These are phyloP conservation scores for Aspergillus clavatus DNA, from an alignment of 2,329 filamentous ascomycete species.

Conservation along the genomic window DNA sequence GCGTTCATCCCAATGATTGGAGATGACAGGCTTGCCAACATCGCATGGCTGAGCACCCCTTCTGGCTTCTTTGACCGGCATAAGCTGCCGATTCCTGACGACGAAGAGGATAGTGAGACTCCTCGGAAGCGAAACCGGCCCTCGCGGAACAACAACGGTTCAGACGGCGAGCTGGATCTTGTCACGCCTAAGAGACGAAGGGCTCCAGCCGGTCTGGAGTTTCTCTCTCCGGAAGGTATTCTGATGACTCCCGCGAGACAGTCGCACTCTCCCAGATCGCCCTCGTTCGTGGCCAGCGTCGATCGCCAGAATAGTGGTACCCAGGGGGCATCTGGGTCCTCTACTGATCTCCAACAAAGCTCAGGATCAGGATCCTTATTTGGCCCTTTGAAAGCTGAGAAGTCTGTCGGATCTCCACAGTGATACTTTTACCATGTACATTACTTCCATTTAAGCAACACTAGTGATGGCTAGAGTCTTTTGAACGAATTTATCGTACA, in stretches of 20 bases:
- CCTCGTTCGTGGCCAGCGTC: background rate
- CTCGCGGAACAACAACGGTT: conserved; percentile 1
- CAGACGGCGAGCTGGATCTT: conserved; percentile 6
- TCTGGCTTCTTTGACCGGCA: conserved; percentile 38
- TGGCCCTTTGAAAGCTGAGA: background rate
- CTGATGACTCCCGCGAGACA: conserved; percentile 12
- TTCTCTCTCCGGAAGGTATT: conserved; percentile 17
- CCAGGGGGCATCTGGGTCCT: background rate
- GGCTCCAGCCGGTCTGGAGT: conserved; percentile 3
- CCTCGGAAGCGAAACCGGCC: conserved; percentile 12
- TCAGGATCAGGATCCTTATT: background rate
- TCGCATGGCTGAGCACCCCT: conserved; percentile 27
- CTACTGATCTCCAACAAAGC: background rate
- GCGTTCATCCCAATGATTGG: conserved; percentile 42
- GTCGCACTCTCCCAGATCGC: conserved; percentile 2
- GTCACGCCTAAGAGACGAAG: conserved; percentile 16
- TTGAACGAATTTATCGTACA: background rate
- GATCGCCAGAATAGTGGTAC: background rate
- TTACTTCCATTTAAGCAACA: background rate
- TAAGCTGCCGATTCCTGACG: conserved; percentile 32
- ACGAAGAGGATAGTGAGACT: conserved; percentile 11
- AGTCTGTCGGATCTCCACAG: background rate
- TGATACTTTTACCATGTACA: background rate
- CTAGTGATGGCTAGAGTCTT: background rate
- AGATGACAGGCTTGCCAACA: conserved; percentile 23